Evolutionary conservation across 2,329 filamentous ascomycete genomes (phyloP).

Genomic region (Pseudogymnoascus sp.): DNA sequence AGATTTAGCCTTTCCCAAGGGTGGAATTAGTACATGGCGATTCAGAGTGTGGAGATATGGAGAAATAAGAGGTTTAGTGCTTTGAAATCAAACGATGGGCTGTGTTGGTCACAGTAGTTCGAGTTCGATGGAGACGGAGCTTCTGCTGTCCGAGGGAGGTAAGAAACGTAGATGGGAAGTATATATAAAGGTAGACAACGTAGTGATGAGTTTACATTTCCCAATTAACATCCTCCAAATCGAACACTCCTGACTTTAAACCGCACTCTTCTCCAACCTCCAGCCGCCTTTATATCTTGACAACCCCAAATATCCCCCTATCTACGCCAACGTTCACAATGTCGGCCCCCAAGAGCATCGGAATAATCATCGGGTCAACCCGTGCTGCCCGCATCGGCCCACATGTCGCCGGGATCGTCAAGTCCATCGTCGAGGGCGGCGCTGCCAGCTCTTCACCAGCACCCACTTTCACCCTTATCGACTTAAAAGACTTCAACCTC

Average conservation of each 20-base stretch:
- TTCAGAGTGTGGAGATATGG: not conserved
- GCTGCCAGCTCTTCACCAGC: constrained; percentile 13
- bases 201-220: not conserved
- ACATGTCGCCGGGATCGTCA: constrained; percentile 30
- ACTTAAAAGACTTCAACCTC: constrained; percentile 35
- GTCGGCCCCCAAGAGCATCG: constrained; percentile 15
- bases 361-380: constrained; percentile 33
- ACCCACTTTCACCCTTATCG: constrained; percentile 27
- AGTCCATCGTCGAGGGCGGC: constrained; percentile 23
- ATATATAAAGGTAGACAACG: not conserved
- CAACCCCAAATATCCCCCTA: not conserved
- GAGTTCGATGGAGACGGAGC: not conserved
- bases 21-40: not conserved
- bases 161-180: not conserved
- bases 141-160: not conserved
- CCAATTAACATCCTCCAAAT: not conserved
- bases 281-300: not conserved
- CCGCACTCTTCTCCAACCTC: not conserved
- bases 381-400: constrained; percentile 31
- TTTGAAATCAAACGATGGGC: not conserved
- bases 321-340: not conserved
- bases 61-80: not conserved
- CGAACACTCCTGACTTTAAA: not conserved
- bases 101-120: not conserved
- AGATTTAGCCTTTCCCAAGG: too few relatives aligned